These are phyloP conservation scores for Phytophthora pistaciae DNA, from an alignment of 352 stramenopile genomes.

Conservation along the genomic window DNA sequence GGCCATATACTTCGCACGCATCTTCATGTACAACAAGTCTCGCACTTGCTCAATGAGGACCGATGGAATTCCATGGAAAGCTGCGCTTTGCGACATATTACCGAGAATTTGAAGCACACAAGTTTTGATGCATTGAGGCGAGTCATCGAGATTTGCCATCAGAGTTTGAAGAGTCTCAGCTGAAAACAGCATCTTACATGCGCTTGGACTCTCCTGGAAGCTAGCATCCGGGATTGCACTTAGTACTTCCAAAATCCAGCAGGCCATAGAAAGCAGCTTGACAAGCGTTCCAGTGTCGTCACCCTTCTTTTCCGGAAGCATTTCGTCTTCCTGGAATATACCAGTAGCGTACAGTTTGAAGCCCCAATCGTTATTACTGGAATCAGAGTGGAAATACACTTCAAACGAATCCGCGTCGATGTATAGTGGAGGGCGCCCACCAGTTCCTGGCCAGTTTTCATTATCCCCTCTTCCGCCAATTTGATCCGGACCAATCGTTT, in stretches of 20 bases:
- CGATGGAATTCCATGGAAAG: slow-evolving; percentile 51
- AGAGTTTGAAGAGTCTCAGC: slow-evolving; percentile 44
- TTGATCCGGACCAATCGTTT: slow-evolving; percentile 59
- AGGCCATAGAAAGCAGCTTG: slow-evolving; percentile 40
- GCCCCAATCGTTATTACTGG: slow-evolving; percentile 89
- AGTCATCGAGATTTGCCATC: slow-evolving; percentile 34
- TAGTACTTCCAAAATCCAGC: slow-evolving; percentile 49
- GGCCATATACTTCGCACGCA: slow-evolving; percentile 54
- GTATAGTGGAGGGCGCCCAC: slow-evolving; percentile 66
- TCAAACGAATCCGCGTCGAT: slow-evolving; percentile 80
- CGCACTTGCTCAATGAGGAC: slow-evolving; percentile 51
- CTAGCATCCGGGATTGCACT: slow-evolving; percentile 24
- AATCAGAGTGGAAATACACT: slow-evolving; percentile 87
- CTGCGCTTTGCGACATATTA: slow-evolving; percentile 43
- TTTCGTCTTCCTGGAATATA: slow-evolving; percentile 55
- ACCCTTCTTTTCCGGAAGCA: neutral
- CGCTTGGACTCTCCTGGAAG: slow-evolving; percentile 20
- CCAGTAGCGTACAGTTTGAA: slow-evolving; percentile 88
- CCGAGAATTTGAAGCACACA: slow-evolving; percentile 51
- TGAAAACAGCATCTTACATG: slow-evolving; percentile 42
- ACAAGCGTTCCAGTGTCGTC: slow-evolving; percentile 24
- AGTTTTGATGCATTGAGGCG: slow-evolving; percentile 56
- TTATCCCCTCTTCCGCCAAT: slow-evolving; percentile 70
- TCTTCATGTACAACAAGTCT: slow-evolving; percentile 52
- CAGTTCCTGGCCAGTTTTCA: slow-evolving; percentile 86